Evolutionary conservation across 768 basidiomycete genomes (phyloP).

Genomic region (Hygrocybe punicea): DNA sequence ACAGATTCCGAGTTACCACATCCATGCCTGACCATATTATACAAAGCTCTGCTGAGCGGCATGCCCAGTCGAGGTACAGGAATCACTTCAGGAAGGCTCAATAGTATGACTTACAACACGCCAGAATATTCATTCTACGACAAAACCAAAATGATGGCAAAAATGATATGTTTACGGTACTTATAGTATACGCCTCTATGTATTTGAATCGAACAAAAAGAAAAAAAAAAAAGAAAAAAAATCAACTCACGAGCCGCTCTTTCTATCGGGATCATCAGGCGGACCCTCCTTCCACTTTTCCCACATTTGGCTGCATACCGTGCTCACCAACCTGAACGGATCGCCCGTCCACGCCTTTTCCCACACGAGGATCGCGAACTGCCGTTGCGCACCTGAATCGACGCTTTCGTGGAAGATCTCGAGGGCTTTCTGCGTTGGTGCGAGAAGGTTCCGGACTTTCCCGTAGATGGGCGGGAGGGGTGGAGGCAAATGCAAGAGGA

Average conservation of each 20-base stretch:
- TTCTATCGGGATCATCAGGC: slow-evolving; percentile 27
- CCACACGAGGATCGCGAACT: slow-evolving; percentile 57
- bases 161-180: too few relatives aligned
- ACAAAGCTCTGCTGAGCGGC: too few relatives aligned
- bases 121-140: too few relatives aligned
- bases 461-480: slow-evolving; percentile 52
- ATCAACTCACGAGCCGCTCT: not conserved
- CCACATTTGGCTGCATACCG: slow-evolving; percentile 39
- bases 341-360: slow-evolving; percentile 63
- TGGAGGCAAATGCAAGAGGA: slow-evolving; percentile 58
- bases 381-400: slow-evolving; percentile 52
- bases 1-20: too few relatives aligned
- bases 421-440: slow-evolving; percentile 53
- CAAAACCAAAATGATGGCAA: too few relatives aligned
- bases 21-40: too few relatives aligned
- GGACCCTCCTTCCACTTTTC: slow-evolving; percentile 44
- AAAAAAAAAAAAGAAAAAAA: too few relatives aligned
- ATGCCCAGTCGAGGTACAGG: too few relatives aligned
- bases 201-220: too few relatives aligned
- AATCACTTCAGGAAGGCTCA: too few relatives aligned
- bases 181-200: too few relatives aligned
- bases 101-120: too few relatives aligned
- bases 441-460: slow-evolving; percentile 52
- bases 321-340: slow-evolving; percentile 49
- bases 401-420: slow-evolving; percentile 52